Conservation (phyloP, 2,329 filamentous ascomycete species). For the Leptographium lundbergii region DNA sequence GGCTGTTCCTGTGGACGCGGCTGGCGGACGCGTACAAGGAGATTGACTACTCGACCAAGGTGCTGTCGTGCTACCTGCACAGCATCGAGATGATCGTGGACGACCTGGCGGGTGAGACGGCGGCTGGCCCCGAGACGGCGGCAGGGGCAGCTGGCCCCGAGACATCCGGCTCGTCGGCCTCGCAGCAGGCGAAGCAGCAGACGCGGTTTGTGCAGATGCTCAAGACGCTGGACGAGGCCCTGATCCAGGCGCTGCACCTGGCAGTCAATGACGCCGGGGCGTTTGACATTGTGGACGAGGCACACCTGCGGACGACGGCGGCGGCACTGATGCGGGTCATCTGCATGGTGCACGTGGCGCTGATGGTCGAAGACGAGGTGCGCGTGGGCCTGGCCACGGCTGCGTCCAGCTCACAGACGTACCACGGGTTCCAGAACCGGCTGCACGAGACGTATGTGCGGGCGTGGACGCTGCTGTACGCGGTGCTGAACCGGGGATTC, state of each 20-base stretch:
- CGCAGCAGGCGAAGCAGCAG: slow-evolving; percentile 32
- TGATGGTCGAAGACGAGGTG: slow-evolving; percentile 77
- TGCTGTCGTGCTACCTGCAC: slow-evolving; percentile 74
- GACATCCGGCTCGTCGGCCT: slow-evolving; percentile 14
- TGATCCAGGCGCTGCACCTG: slow-evolving; percentile 58
- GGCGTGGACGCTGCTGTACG: slow-evolving; percentile 79
- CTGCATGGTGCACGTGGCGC: slow-evolving; percentile 64
- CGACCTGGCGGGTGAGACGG: slow-evolving; percentile 35
- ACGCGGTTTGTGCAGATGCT: slow-evolving; percentile 58
- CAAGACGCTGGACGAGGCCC: slow-evolving; percentile 64
- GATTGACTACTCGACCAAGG: slow-evolving; percentile 77
- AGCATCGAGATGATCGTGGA: slow-evolving; percentile 72
- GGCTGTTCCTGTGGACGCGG: slow-evolving; percentile 79
- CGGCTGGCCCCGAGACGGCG: slow-evolving; percentile 31
- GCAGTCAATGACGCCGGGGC: slow-evolving; percentile 53
- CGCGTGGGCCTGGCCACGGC: slow-evolving; percentile 50
- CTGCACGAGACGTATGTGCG: slow-evolving; percentile 80
- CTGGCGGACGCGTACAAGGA: slow-evolving; percentile 79
- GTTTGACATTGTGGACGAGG: slow-evolving; percentile 75
- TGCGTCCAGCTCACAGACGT: slow-evolving; percentile 43
- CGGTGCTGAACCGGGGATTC: slow-evolving; percentile 63
- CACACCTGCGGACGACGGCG: slow-evolving; percentile 62
- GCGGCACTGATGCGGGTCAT: slow-evolving; percentile 58
- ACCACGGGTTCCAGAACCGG: slow-evolving; percentile 49
- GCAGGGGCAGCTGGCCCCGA: slow-evolving; percentile 26